Evolutionary conservation across 2,329 filamentous ascomycete species (phyloP), one percentile per base, ranked within the genome.

Genomic region (Cercospora citrullina): DNA sequence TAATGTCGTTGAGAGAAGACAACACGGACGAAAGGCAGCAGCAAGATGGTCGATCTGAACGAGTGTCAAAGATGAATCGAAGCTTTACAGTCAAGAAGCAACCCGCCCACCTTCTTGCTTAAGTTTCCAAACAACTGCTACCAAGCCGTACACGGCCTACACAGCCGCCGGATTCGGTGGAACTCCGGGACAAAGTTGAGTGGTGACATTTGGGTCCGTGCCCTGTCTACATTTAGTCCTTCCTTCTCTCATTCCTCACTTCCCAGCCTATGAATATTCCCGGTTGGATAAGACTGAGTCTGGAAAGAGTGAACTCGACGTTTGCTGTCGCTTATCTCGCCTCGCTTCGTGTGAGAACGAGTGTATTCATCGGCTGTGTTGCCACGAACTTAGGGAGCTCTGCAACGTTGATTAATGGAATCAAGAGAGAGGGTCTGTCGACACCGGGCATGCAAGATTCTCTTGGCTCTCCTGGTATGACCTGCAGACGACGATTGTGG

Each of bases 101-200:
- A 53, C 48, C 48, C 48, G 16, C 10, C 23, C n/a, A 12, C 18
- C 28, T 58, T 58, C 55, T 58, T 58, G 55, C 55, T 58, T 31
- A 31, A 58, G 30, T 58, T 33, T 5, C 16, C 16, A 30, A 33
- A 33, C 28, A 58, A 33, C n/a, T 30, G 16, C 55, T 58, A 10
- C 23, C 26, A 18, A 31, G 28, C 8, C 28, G 12, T 33, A 58
- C 55, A 31, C 5, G 16, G 36, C 2, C 26, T 31, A 14, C 16
- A 33, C 36, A 42, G 33, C 33, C 59, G 33, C 31, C 60, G 60
- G 12, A 51, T 62, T 62, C 60, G 60, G 60, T 28, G 36, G 16
- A 51, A 62, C 23, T 45, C 26, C 60, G 55, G 55, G 55, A 18
- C n/a, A 58, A 31, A 2, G 12, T n/a, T n/a, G 18, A 10, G 30